phyloP scores from a whole-genome alignment of 1,284 basidiomycete genomes.

The Malassezia obtusa region DNA sequence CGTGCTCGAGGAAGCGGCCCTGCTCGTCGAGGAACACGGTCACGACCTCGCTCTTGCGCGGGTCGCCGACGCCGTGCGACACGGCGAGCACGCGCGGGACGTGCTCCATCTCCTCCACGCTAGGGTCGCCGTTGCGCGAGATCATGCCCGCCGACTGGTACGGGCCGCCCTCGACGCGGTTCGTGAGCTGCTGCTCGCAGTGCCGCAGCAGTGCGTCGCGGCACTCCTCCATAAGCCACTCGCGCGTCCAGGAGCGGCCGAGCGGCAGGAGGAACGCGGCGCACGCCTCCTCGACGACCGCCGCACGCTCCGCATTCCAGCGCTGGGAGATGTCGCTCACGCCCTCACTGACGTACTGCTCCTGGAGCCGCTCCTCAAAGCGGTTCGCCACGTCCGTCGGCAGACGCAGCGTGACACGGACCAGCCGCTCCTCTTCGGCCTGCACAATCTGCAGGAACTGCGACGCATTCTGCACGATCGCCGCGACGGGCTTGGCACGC shows the following conservation, averaged over 20 bases:
- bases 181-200: constrained; percentile 30
- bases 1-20: constrained; percentile 76
- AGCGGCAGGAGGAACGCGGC: constrained; percentile 70
- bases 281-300: constrained; percentile 68
- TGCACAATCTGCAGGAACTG: constrained; percentile 85
- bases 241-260: constrained; percentile 74
- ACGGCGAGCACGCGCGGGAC: constrained; percentile 77
- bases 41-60: constrained; percentile 76
- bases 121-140: constrained; percentile 28
- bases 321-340: constrained; percentile 71
- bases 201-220: constrained; percentile 57
- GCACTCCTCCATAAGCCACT: constrained; percentile 78
- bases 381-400: constrained; percentile 24
- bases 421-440: constrained; percentile 77
- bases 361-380: constrained; percentile 54
- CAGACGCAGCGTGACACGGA: constrained; percentile 66
- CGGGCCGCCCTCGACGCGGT: constrained; percentile 57
- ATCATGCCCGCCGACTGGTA: constrained; percentile 53
- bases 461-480: constrained; percentile 54
- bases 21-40: constrained; percentile 76
- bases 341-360: constrained; percentile 74
- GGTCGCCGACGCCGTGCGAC: constrained; percentile 90
- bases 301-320: constrained; percentile 84
- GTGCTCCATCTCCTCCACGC: constrained; percentile 58
- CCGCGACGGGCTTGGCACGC: constrained; percentile 64